phyloP scores from a whole-genome alignment of 495 filamentous ascomycete species.

The Parathielavia appendiculata region DNA sequence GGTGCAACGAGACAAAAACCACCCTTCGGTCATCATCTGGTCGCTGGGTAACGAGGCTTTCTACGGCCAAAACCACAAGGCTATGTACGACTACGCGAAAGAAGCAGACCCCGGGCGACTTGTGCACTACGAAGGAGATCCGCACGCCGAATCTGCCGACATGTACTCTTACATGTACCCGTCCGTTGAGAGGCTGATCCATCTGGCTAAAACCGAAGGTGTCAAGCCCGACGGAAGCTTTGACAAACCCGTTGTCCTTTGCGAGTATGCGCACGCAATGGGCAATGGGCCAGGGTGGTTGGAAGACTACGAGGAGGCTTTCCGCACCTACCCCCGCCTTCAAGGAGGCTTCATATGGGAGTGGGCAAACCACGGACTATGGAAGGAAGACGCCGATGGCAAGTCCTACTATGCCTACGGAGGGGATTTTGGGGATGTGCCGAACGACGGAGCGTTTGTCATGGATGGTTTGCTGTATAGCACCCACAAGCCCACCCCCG shows the following conservation, averaged over 20 bases:
- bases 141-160: slow-evolving; percentile 53
- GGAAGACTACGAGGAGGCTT: slow-evolving; percentile 59
- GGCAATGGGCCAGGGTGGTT: slow-evolving; percentile 66
- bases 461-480: slow-evolving; percentile 60
- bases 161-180: slow-evolving; percentile 67
- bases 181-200: slow-evolving; percentile 45
- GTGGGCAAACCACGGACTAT: slow-evolving; percentile 66
- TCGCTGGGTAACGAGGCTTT: slow-evolving; percentile 65
- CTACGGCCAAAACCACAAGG: slow-evolving; percentile 57
- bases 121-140: slow-evolving; percentile 64
- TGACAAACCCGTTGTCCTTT: slow-evolving; percentile 56
- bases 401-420: slow-evolving; percentile 59
- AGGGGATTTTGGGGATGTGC: slow-evolving; percentile 62
- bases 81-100: slow-evolving; percentile 61
- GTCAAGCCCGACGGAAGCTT: slow-evolving; percentile 37
- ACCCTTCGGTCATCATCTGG: slow-evolving; percentile 65
- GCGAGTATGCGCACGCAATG: slow-evolving; percentile 68
- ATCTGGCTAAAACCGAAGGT: slow-evolving; percentile 37
- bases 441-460: slow-evolving; percentile 61
- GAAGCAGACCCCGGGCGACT: slow-evolving; percentile 50
- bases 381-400: slow-evolving; percentile 44
- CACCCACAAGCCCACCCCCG: slow-evolving; percentile 55
- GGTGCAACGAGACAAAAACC: slow-evolving; percentile 61
- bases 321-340: slow-evolving; percentile 51
- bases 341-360: slow-evolving; percentile 72